A percentile compares a stretch with the other conserved stretches of the same genome.
These are phyloP conservation scores for Cryptococcus wingfieldii DNA, from an alignment of 1,284 basidiomycete species.

Conservation along the genomic window DNA sequence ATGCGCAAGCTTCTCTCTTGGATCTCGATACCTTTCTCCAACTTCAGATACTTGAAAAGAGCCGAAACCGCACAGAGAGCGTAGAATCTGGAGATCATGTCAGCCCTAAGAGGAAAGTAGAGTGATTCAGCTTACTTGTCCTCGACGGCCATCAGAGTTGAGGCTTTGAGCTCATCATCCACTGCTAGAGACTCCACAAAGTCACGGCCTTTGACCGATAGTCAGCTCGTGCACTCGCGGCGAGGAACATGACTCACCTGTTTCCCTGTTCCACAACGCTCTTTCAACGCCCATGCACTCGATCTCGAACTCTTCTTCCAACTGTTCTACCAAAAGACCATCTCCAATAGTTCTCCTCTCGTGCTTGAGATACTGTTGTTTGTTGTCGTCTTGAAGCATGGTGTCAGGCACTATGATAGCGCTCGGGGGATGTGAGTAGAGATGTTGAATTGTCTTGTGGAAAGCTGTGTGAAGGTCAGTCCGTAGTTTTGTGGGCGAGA, in stretches of 20 bases:
- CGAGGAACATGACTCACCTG: conserved; percentile 43
- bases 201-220: conserved; percentile 59
- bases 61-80: conserved; percentile 78
- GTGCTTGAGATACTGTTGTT: background rate
- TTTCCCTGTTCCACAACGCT: conserved; percentile 73
- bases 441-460: conserved; percentile 79
- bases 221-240: background rate
- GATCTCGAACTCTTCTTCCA: conserved; percentile 68
- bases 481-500: background rate
- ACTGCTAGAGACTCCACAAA: conserved; percentile 70
- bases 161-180: conserved; percentile 69
- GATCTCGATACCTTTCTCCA: conserved; percentile 61
- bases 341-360: conserved; percentile 28
- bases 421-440: conserved; percentile 68
- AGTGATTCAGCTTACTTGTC: conserved; percentile 61
- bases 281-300: conserved; percentile 65
- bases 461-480: conserved; percentile 53
- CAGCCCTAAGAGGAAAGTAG: background rate
- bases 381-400: conserved; percentile 50
- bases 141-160: conserved; percentile 65
- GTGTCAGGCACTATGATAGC: conserved; percentile 75
- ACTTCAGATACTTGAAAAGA: conserved; percentile 74
- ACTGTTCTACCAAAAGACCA: conserved; percentile 58
- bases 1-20: conserved; percentile 71
- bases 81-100: conserved; percentile 63